Base-by-base conservation (phyloP, 495 filamentous ascomycete genomes). In the Annulohypoxylon maeteangense region DNA sequence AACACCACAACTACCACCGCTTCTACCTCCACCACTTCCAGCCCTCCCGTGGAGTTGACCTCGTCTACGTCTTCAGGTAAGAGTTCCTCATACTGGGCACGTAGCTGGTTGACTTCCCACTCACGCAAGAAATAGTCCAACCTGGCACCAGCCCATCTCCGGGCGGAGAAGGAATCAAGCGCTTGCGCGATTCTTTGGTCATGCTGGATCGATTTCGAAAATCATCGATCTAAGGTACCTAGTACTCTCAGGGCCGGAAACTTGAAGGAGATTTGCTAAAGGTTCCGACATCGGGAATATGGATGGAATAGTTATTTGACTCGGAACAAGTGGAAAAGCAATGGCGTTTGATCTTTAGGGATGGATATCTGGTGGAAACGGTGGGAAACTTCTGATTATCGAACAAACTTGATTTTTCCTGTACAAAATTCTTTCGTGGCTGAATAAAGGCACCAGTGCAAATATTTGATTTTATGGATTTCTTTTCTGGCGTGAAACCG, bases 101-200 rank as follows among this genome's bases (percentile, higher is more conserved):
- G 29, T 8, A 25, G 29, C 8, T 12, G 14, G 54, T 44, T n/a
- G 45, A 62, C 8, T 36, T 25, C 50, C 12, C 12, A 54, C 64
- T 72, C 42, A 72, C 34, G 42, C 29, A 3, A 8, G 23, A 47
- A 20, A 44, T 34, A 72, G 70, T n/a, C 2, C 45, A 38, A 55
- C 22, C 38, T 34, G 40, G 36, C 2, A 31, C 11, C 36, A 67
- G 44, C 64, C 47, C 55, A 14, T 61, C 60, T 2, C 65, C 70
- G 8, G 55, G 47, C 2, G 32, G 2, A 6, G 27, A 44, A 14
- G 70, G 54, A 18, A 55, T 51, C 10, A 29, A 57, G 45, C 18
- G 48, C 18, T 7, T 72, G 1, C 70, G 70, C 8, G 29, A 65
- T 12, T 72, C 70, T 5, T 38, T 68, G 53, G 38, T 61, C 1